Base-by-base conservation (phyloP, 1,139 yeast species). In the Pichia sp. region DNA sequence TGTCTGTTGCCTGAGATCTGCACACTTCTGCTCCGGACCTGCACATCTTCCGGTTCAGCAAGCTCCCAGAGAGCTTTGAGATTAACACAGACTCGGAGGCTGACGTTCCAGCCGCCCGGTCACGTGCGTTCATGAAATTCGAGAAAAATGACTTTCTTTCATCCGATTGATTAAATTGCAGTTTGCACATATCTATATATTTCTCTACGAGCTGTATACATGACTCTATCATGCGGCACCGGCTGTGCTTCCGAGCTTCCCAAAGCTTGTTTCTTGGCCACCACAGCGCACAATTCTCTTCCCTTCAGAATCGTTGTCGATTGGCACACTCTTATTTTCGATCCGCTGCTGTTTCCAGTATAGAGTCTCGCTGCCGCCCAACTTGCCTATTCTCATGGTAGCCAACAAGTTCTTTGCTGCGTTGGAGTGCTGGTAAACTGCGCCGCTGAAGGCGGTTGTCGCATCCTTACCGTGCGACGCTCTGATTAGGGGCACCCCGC, bases 351-450 rank as follows among this genome's bases (percentile, higher is more conserved):
- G 73, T 59, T 78, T 79, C 97, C 97, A 91, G 20, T 88, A 89
- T 62, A 88, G 88, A 58, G 84, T 88, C 61, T 88, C 92, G 62
- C 87, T 80, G n/a, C 89, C 87, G 61, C 91, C 88, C 46, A 84
- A 69, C 20, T 81, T 83, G 0, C 88, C 91, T 24, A 85, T 80
- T 63, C 92, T 73, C 92, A 85, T 85, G 0, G 91, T 85, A 0
- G 91, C 90, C 58, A 85, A 69, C 49, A 85, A 67, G 63, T 85
- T 85, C 55, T 79, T 78, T 0, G 91, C 91, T 0, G 92, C 91
- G 29, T 87, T 83, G 64, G 86, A 83, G 63, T 85, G 92, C 41
- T 81, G 79, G 64, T 85, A 85, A 5, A 85, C 91, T 0, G 90
- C 91, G 12, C 92, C 90, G 63, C 80, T 83, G 59, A 85, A 85